These are phyloP conservation scores for Alternaria triticina DNA, from an alignment of 2,329 filamentous ascomycete species.

Conservation along the genomic window DNA sequence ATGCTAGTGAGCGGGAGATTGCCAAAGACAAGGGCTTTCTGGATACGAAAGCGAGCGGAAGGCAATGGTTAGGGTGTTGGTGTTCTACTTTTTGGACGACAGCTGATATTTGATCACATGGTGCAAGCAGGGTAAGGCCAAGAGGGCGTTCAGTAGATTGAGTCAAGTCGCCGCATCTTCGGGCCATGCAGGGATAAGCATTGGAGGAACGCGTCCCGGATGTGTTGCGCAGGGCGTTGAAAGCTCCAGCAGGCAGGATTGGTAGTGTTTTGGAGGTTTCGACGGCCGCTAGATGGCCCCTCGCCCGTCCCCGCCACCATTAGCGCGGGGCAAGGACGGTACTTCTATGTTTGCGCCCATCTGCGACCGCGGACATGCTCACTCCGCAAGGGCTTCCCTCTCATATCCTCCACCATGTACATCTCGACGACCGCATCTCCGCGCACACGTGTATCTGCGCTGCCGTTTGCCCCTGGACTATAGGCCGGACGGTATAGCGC, in stretches of 20 bases:
- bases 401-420: background rate
- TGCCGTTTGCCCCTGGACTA: background rate
- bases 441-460: background rate
- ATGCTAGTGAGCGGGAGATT: background rate
- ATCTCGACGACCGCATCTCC: background rate
- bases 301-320: constrained; percentile 14
- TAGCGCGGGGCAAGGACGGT: constrained; percentile 14
- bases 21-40: background rate
- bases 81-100: background rate
- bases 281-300: constrained; percentile 1
- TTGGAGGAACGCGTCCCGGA: constrained; percentile 13
- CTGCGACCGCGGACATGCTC: background rate
- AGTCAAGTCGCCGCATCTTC: background rate
- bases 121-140: background rate
- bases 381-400: background rate
- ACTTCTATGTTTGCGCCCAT: constrained; percentile 5
- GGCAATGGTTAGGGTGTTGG: background rate
- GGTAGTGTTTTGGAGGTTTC: constrained; percentile 11
- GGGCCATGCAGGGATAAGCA: constrained; percentile 16
- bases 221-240: constrained; percentile 14
- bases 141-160: background rate
- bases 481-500: constrained; percentile 16
- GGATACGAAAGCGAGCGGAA: background rate
- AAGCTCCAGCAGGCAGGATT: background rate
- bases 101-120: background rate